A percentile compares a stretch with the other conserved stretches of the same genome.
Conservation (phyloP, 768 basidiomycete genomes). For the Mycena rebaudengoi region DNA sequence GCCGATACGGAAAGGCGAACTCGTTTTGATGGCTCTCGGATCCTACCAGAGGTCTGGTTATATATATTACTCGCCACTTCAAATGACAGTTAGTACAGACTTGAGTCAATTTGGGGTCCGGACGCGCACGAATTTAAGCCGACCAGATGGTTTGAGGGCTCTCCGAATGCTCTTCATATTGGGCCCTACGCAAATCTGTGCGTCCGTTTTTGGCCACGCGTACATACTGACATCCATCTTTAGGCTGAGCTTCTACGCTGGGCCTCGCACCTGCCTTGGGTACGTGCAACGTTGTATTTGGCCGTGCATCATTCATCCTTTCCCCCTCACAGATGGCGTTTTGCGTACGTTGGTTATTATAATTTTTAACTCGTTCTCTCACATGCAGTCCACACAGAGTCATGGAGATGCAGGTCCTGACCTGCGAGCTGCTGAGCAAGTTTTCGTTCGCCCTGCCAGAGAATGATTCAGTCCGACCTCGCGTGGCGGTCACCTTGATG, state of each 20-base stretch:
- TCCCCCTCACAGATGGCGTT: constrained; percentile 11
- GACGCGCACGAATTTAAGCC: constrained; percentile 29
- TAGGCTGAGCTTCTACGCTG: neutral
- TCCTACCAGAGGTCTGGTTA: constrained; percentile 12
- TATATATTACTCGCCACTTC: too few relatives aligned
- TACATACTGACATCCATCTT: neutral
- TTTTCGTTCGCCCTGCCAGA: too few relatives aligned
- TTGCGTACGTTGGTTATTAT: constrained; percentile 23
- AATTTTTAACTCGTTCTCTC: neutral
- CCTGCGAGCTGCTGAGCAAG: too few relatives aligned
- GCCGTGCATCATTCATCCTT: neutral
- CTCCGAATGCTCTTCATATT: too few relatives aligned
- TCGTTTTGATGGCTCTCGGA: constrained; percentile 9
- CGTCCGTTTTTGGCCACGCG: neutral
- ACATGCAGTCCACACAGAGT: neutral
- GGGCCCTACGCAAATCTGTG: neutral
- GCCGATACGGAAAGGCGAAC: constrained; percentile 7
- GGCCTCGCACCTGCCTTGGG: neutral
- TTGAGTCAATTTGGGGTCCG: constrained; percentile 17
- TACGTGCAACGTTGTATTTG: too few relatives aligned
- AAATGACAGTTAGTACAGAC: neutral
- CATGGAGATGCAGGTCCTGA: constrained; percentile 20
- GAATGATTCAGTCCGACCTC: too few relatives aligned
- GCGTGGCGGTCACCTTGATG: constrained; percentile 6
- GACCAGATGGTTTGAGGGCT: neutral